Base-by-base conservation (phyloP, 139 green algal species). In the Auxenochlorella pyrenoidosa region DNA sequence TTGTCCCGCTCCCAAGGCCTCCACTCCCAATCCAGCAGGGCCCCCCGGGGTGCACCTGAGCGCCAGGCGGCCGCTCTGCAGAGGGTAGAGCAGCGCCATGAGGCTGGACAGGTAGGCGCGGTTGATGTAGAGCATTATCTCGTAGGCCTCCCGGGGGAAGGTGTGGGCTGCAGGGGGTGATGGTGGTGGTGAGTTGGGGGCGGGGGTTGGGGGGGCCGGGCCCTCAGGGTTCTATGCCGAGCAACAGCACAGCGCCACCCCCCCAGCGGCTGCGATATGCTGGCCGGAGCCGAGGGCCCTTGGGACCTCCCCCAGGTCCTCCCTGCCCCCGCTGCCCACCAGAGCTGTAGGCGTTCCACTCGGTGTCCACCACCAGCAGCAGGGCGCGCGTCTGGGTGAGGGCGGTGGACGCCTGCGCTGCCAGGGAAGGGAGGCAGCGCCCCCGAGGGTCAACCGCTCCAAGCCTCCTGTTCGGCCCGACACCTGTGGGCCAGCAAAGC, bases 51-150 rank as follows among this genome's bases (percentile, higher is more conserved):
- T 47, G 36, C 80, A 77, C 80, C 80, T 75, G 26, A 86, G 44
- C 18, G 82, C 44, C 68, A 79, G 44, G 32, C 82, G 44, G 44
- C 82, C 82, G 30, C 32, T 54, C 65, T 89, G 75, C 58, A 85
- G 63, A 15, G 63, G 63, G 40, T 87, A 89, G 26, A 86, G 47
- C 59, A 89, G 81, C 34, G 78, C 38, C n/a, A 78, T 75, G 30
- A 86, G 1, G 38, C 78, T 81, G 80, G 86, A 89, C 28, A 89
- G 71, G 59, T 60, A 82, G 81, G 78, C 80, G 8, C 86, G 86
- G 30, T 63, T 44, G 65, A 86, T 84, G 86, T 77, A 36, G 3
- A 72, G 54, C 36, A 89, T 59, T 36, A 82, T 63, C 5, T 75
- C 86, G 32, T 82, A 89, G 8, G 75, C 60, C 41, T 89, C 60